Percentiles rank a stretch among this genome's conserved stretches.
Evolutionary conservation across 495 filamentous ascomycete species (phyloP).

Genomic region (Annulohypoxylon maeteangense): DNA sequence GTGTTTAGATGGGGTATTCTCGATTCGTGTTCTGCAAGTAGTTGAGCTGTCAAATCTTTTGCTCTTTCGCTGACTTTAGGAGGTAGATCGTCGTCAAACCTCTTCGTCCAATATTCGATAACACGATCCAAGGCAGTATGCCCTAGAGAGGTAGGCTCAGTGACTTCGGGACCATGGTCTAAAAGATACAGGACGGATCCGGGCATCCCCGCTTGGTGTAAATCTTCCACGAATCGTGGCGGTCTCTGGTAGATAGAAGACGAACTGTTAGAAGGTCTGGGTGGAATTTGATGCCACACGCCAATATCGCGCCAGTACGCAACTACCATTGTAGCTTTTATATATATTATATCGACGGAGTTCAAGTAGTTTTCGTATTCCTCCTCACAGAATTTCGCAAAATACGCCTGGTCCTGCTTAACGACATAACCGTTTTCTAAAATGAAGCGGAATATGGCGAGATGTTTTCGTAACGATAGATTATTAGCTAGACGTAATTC

Average conservation of each 20-base stretch:
- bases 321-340: neutral
- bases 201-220: neutral
- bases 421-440: slow-evolving; percentile 5
- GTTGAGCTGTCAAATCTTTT: too few relatives aligned
- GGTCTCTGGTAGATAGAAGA: neutral
- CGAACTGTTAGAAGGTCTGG: neutral
- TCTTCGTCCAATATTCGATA: neutral
- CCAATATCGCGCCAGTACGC: neutral
- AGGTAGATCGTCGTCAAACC: too few relatives aligned
- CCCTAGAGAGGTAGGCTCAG: neutral
- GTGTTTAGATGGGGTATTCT: too few relatives aligned
- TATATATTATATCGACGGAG: too few relatives aligned
- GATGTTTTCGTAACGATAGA: neutral
- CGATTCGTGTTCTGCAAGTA: too few relatives aligned
- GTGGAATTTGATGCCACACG: neutral
- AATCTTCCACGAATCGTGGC: neutral
- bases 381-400: too few relatives aligned
- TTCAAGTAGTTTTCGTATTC: too few relatives aligned
- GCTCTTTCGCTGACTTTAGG: too few relatives aligned
- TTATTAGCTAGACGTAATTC: neutral
- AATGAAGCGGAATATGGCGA: neutral
- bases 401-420: slow-evolving; percentile 4
- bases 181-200: neutral
- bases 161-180: neutral
- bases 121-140: neutral